Conservation (phyloP, 2,329 filamentous ascomycete genomes). For the Boeremia exigua region DNA sequence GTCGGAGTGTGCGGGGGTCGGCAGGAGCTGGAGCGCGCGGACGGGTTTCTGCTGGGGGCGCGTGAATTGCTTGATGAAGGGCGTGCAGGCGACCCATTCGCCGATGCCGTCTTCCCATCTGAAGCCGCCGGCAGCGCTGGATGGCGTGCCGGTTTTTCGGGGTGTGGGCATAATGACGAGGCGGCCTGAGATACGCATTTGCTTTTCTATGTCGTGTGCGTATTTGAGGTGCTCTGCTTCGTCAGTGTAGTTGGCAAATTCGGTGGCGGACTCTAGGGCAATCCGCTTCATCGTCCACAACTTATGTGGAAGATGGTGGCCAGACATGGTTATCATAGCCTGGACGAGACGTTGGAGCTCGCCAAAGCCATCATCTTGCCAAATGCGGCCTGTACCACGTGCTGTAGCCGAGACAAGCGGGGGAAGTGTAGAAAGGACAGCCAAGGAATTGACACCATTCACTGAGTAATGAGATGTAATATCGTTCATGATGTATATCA, state of each 20-base stretch:
- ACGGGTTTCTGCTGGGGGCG: conserved; percentile 21
- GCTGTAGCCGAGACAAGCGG: conserved; percentile 41
- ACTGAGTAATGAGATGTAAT: conserved; percentile 32
- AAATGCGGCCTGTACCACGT: conserved; percentile 45
- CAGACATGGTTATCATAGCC: conserved; percentile 32
- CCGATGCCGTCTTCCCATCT: conserved; percentile 55
- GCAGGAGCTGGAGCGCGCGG: conserved; percentile 31
- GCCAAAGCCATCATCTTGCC: conserved; percentile 43
- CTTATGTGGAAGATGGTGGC: conserved; percentile 35
- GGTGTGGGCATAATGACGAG: conserved; percentile 36
- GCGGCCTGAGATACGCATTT: conserved; percentile 37
- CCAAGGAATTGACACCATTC: conserved; percentile 27
- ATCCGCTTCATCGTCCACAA: conserved; percentile 46
- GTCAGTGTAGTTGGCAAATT: conserved; percentile 44
- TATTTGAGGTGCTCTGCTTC: conserved; percentile 37
- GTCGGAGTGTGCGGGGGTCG: conserved; percentile 37
- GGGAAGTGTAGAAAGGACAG: conserved; percentile 34
- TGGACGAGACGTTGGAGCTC: conserved; percentile 41
- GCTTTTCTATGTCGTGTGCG: conserved; percentile 39
- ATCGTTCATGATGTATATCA: conserved; percentile 29
- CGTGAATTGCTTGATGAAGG: conserved; percentile 36
- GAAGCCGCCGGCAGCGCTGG: conserved; percentile 31
- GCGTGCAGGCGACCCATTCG: conserved; percentile 54
- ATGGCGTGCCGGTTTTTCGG: conserved; percentile 36
- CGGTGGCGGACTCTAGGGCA: conserved; percentile 44